Base-by-base conservation (phyloP, 805 yeast species). In the Komagataella pastoris region DNA sequence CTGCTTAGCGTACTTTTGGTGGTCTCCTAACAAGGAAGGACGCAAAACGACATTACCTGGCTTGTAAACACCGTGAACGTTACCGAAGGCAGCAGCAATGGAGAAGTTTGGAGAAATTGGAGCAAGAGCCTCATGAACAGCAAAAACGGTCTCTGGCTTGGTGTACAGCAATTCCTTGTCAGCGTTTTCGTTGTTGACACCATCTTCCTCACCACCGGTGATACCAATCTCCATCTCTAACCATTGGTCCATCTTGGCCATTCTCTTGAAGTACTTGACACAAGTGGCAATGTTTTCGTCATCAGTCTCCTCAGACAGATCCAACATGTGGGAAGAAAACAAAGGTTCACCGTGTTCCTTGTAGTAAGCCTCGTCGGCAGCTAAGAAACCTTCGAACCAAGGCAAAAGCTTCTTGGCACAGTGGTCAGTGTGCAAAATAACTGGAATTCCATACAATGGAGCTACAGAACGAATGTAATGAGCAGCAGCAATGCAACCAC, bases 181-280 rank as follows among this genome's bases (percentile, higher is more conserved):
- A 60, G 88, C 97, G 71, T 81, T 79, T 74, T 91, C 95, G 82
- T 93, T 93, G 85, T 93, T 93, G 66, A 93, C 99, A 83, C 99
- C 99, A 70, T 93, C 99, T 77, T 93, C 99, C 80, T 93, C 99
- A 84, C 99, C 99, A 77, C 99, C 99, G 71, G 99, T 93, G 83
- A 93, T 93, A 83, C 99, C 99, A 70, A 93, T 93, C 80, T 93
- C 99, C 99, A 93, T 93, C 81, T 93, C 99, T 70, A 93, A 82
- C 93, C 93, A 93, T 79, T 91, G 98, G 76, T 81, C 78, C 81
- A 91, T 78, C 76, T 86, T 88, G 71, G 95, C 75, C 83, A 88
- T 88, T 76, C 96, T 88, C 72, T 77, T 78, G 77, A 93, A 91
- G 83, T 93, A 93, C 76, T 88, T 84, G 73, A 74, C 95, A 80